Conservation (phyloP, 192 early-diverging fungal genomes). For the Allomyces arbusculus region DNA sequence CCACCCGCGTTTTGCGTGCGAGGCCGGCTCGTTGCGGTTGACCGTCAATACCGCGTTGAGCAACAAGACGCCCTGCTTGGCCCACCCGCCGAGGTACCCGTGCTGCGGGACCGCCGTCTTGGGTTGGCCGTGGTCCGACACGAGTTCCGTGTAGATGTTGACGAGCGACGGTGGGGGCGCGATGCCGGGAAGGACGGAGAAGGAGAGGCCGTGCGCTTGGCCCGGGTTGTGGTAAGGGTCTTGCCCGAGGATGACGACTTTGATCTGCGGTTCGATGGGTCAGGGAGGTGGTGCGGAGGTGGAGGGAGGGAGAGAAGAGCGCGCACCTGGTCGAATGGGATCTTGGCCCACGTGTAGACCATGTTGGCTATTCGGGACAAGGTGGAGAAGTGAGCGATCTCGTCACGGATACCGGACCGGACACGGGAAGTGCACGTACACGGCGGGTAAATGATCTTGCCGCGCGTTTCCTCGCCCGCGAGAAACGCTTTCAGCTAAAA, state of each 20-base stretch:
- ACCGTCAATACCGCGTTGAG: slow-evolving; percentile 80
- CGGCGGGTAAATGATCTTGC: slow-evolving; percentile 49
- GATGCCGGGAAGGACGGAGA: slow-evolving; percentile 67
- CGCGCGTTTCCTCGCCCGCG: slow-evolving; percentile 21
- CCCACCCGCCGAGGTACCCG: slow-evolving; percentile 53
- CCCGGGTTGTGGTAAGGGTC: slow-evolving; percentile 50
- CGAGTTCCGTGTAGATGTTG: slow-evolving; percentile 76
- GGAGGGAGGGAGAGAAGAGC: no score
- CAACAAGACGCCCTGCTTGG: slow-evolving; percentile 67
- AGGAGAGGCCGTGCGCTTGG: slow-evolving; percentile 81
- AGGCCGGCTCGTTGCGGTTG: slow-evolving; percentile 49
- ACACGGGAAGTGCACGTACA: slow-evolving; percentile 3
- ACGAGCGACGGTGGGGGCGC: slow-evolving; percentile 60
- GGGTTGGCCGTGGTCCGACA: slow-evolving; percentile 36
- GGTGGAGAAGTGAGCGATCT: no score
- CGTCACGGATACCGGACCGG: no score
- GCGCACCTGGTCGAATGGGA: slow-evolving; percentile 33
- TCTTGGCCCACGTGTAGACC: slow-evolving; percentile 70
- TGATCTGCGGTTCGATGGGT: no score
- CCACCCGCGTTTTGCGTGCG: slow-evolving; percentile 71
- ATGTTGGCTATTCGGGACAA: slow-evolving; percentile 16
- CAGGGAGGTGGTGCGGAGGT: no score
- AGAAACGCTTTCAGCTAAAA: slow-evolving; percentile 49
- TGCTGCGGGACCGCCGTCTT: slow-evolving; percentile 35
- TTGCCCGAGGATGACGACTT: slow-evolving; percentile 87